A percentile compares a stretch with the other conserved stretches of the same genome.
These are phyloP conservation scores for Ricinus communis DNA, from an alignment of 345 rosid species.

Conservation along the genomic window DNA sequence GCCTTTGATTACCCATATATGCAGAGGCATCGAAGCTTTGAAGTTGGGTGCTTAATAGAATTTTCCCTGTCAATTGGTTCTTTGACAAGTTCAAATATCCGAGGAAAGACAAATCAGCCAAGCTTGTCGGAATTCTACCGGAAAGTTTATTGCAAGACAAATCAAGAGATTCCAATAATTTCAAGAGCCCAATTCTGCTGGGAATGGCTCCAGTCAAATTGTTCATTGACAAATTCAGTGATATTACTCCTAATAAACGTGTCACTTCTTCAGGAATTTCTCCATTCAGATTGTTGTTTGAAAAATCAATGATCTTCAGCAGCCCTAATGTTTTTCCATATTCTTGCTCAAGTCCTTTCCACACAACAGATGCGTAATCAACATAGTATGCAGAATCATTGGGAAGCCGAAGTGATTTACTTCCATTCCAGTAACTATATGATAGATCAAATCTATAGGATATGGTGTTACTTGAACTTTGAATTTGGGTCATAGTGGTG, in stretches of 20 bases:
- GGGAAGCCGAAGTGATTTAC: neutral
- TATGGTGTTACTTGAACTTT: neutral
- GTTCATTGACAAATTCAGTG: conserved; percentile 23
- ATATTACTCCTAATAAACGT: neutral
- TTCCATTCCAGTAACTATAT: neutral
- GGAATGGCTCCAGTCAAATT: conserved; percentile 15
- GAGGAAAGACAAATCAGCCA: conserved; percentile 1
- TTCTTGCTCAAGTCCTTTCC: conserved; percentile 16
- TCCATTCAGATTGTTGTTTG: too few relatives aligned
- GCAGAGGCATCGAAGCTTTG: conserved; percentile 10
- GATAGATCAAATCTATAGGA: neutral
- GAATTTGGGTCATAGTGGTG: neutral
- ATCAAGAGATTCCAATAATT: conserved; percentile 12
- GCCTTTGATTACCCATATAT: conserved; percentile 7
- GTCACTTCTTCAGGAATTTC: neutral
- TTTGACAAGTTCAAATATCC: conserved; percentile 16
- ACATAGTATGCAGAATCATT: neutral
- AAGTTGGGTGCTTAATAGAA: conserved; percentile 17
- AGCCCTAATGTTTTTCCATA: conserved; percentile 3
- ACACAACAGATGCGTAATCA: neutral
- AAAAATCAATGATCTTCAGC: conserved; percentile 15
- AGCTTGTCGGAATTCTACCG: conserved; percentile 6
- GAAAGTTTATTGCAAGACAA: conserved; percentile 19
- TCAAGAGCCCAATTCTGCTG: conserved; percentile 7
- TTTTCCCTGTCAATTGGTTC: conserved; percentile 26